Conservation (phyloP, 441 rosid species). For the Erodium texanum region DNA sequence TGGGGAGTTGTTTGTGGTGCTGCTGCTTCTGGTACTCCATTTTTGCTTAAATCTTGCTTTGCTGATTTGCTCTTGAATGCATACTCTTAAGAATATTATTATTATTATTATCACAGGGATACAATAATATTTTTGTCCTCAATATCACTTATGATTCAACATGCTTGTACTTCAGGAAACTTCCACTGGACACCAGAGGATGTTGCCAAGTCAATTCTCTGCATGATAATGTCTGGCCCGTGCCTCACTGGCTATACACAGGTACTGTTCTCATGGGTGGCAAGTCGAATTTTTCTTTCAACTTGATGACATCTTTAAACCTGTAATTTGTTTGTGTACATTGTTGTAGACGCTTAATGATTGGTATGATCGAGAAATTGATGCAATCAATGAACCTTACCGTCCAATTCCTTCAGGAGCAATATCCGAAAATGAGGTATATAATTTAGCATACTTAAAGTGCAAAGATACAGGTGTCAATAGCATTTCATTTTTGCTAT, state of each 20-base stretch:
- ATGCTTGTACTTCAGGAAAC: constrained; percentile 45
- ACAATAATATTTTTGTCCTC: background rate
- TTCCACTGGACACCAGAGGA: constrained; percentile 92
- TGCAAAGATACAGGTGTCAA: background rate
- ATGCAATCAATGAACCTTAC: constrained; percentile 94
- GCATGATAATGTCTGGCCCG: constrained; percentile 97
- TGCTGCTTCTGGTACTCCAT: constrained; percentile 86
- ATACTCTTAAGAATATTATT: background rate
- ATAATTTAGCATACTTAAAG: constrained; percentile 7
- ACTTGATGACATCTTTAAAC: constrained; percentile 17
- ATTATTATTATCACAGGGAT: background rate
- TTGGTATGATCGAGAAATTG: constrained; percentile 93
- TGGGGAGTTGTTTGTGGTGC: constrained; percentile 99
- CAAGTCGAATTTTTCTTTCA: constrained; percentile 9
- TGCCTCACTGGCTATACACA: constrained; percentile 94
- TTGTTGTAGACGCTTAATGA: constrained; percentile 73
- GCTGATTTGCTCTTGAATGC: background rate
- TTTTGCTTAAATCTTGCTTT: too few species aligned
- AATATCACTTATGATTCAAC: too few species aligned
- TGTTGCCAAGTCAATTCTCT: constrained; percentile 76
- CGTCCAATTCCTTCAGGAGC: constrained; percentile 97
- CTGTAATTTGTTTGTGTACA: constrained; percentile 13
- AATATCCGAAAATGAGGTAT: constrained; percentile 86
- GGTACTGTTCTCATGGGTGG: constrained; percentile 30
- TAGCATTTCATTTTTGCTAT: background rate